A percentile compares a stretch with the other conserved stretches of the same genome.
Conservation (phyloP, 73 alveolate genomes). For the Tetrahymena thermophila region DNA sequence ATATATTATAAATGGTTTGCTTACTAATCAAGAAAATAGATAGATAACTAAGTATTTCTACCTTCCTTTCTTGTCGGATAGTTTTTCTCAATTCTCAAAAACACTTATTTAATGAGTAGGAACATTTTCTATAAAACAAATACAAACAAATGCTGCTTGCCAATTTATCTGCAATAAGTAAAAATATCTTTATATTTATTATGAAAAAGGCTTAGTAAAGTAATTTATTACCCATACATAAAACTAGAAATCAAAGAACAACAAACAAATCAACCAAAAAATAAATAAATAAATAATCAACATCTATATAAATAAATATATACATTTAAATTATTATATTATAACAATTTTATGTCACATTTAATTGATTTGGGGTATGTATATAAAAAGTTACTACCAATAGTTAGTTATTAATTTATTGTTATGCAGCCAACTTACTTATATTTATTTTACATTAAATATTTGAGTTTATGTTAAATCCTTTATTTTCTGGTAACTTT, state of each 20-base stretch:
- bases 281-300: too few relatives aligned
- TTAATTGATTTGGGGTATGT: neutral
- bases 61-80: neutral
- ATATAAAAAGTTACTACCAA: neutral
- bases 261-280: neutral
- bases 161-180: neutral
- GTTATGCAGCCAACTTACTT: neutral
- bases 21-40: neutral
- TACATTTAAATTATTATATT: neutral
- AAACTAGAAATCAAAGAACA: neutral
- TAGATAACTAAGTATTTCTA: too few relatives aligned
- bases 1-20: neutral
- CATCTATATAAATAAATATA: too few relatives aligned
- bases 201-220: neutral
- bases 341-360: neutral
- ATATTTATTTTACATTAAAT: too few relatives aligned
- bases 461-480: too few relatives aligned
- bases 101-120: neutral
- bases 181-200: too few relatives aligned
- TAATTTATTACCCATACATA: too few relatives aligned
- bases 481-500: neutral
- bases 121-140: neutral
- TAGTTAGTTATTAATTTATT: too few relatives aligned
- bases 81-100: neutral
- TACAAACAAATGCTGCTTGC: neutral